These are phyloP conservation scores for Phytopythium boreale DNA, from an alignment of 352 stramenopile genomes.

Conservation along the genomic window DNA sequence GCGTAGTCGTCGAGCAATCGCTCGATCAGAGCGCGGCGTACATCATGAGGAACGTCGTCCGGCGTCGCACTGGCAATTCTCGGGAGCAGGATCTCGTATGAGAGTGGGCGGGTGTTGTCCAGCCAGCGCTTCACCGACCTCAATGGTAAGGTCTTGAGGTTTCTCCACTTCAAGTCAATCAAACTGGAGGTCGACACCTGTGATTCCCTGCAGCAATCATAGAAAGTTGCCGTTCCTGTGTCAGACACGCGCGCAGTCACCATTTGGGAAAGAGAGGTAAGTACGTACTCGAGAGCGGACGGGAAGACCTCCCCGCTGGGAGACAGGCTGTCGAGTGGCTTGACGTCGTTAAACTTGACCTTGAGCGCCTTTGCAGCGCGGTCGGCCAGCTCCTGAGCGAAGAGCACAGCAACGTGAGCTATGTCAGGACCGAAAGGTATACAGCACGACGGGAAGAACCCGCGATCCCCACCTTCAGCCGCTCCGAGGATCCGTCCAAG, in stretches of 20 bases:
- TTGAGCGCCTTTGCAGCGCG: not conserved
- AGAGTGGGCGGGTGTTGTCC: constrained; percentile 16
- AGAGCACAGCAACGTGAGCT: not conserved
- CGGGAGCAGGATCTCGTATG: constrained; percentile 23
- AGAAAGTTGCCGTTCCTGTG: not conserved
- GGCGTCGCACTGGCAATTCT: not conserved
- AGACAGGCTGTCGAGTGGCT: not conserved
- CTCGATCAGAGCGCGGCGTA: constrained; percentile 23
- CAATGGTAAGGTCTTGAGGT: not conserved
- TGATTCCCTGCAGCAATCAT: constrained; percentile 8
- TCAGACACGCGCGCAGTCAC: not conserved
- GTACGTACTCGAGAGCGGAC: not conserved
- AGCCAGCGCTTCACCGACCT: not conserved
- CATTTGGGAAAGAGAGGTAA: not conserved
- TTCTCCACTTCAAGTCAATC: constrained; percentile 17
- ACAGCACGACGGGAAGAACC: constrained; percentile 8
- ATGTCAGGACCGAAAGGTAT: too few species aligned
- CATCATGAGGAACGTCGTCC: constrained; percentile 8
- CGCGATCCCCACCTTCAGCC: constrained; percentile 16
- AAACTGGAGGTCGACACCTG: constrained; percentile 17
- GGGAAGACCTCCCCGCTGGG: not conserved
- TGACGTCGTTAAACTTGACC: not conserved
- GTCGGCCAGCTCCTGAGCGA: not conserved
- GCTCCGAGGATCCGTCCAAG: constrained; percentile 15
- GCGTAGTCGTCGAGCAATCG: constrained; percentile 35